Base-by-base conservation (phyloP, 441 rosid genomes). In the Erysimum cheiri region DNA sequence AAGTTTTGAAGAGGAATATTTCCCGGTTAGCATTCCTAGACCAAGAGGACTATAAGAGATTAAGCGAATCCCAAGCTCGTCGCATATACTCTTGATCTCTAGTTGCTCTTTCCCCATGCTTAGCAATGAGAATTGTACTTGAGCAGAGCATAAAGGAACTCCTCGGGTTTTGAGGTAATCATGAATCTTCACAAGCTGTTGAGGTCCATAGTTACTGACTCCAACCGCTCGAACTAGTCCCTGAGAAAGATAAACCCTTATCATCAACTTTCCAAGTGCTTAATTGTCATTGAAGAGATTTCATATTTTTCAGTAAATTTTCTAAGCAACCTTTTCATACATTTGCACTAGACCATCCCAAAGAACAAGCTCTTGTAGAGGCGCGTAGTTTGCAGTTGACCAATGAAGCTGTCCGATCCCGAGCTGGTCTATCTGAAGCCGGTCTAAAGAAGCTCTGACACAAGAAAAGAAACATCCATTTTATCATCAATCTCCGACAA, bases 391-490 rank as follows among this genome's bases (percentile, higher is more conserved):
- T 53, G 95, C 98, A 3, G 97, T 88, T 12, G 97, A 93, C 97
- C 98, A 93, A 47, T 91, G 98, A 68, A 93, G 74, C 66, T 91
- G 98, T 33, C 96, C 97, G 0, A 93, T 88, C 71, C 98, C 98
- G 4, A 93, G 85, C 73, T 84, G 90, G 70, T 89, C 82, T 62
- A 91, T 77, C 77, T 89, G 92, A 81, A 93, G 70, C 61, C 97
- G 77, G 63, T 86, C 89, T 72, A 88, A 77, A 8, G 98, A 93
- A 46, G 82, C 84, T 83, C 98, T 93, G 74, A 50, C 0, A 43
- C 57, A 58, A 35, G 71, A 78, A 72, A 24, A 68, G 60, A 78
- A 78, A 67, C 58, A 67, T 48, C 8, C 11, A 60, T n/a, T 26
- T 11, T 49, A 8, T 22, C 65, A 60, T 40, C 65, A 69, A 5